A percentile compares a stretch with the other conserved stretches of the same genome.
These are phyloP conservation scores for Cladosporium velox DNA, from an alignment of 2,329 filamentous ascomycete species.

Conservation along the genomic window DNA sequence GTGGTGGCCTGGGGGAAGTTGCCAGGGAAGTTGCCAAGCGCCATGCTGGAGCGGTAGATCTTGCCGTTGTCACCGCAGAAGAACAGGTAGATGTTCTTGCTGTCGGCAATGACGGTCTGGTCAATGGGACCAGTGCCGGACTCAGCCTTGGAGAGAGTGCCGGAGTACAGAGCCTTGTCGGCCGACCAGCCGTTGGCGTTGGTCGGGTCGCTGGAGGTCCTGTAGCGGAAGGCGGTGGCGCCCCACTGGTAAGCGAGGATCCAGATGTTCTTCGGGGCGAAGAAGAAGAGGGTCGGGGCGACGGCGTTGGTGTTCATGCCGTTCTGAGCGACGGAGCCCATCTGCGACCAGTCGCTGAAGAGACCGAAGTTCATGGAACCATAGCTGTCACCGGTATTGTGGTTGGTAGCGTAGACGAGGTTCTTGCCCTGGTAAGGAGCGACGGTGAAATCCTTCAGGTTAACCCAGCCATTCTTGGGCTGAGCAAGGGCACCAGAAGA, in stretches of 20 bases:
- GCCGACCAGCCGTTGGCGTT: conserved; percentile 60
- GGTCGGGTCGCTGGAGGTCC: conserved; percentile 60
- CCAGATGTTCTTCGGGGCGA: conserved; percentile 62
- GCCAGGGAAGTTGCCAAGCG: conserved; percentile 62
- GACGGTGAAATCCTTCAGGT: conserved; percentile 65
- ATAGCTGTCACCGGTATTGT: conserved; percentile 48
- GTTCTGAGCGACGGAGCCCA: conserved; percentile 57
- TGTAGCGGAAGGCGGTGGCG: conserved; percentile 60
- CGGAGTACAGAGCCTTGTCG: conserved; percentile 58
- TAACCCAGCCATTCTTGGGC: conserved; percentile 56
- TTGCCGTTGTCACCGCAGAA: conserved; percentile 67
- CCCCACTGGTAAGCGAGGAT: conserved; percentile 67
- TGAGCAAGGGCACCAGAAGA: conserved; percentile 47
- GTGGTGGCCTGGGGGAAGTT: conserved; percentile 57
- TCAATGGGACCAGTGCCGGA: conserved; percentile 61
- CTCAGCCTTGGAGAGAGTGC: conserved; percentile 46
- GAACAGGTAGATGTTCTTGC: conserved; percentile 65
- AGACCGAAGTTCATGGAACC: conserved; percentile 62
- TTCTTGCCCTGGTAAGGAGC: conserved; percentile 59
- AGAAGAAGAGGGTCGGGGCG: conserved; percentile 65
- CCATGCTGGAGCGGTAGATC: conserved; percentile 66
- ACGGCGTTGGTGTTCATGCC: conserved; percentile 51
- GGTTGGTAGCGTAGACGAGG: conserved; percentile 59
- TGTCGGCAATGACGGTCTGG: conserved; percentile 64
- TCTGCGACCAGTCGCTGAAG: conserved; percentile 57